phyloP scores from a whole-genome alignment of 2,329 filamentous ascomycete genomes.

The Talaromyces sp. region DNA sequence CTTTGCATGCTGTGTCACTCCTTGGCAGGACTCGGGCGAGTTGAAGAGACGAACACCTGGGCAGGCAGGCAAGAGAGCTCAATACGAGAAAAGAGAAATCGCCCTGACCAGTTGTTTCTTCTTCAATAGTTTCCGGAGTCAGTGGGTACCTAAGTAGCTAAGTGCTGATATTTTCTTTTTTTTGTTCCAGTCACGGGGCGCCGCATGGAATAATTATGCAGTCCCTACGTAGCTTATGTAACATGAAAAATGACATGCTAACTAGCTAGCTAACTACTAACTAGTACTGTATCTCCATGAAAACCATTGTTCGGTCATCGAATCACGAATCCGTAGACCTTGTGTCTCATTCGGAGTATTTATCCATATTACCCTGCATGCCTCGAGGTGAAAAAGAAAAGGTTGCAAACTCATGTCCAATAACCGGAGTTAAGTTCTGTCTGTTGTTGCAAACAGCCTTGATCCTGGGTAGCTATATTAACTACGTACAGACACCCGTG shows the following conservation, averaged over 20 bases:
- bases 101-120: background rate
- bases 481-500: background rate
- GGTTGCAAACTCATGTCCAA: background rate
- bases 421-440: background rate
- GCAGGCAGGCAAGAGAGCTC: background rate
- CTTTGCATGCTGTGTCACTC: background rate
- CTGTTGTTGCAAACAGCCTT: background rate
- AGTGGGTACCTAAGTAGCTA: background rate
- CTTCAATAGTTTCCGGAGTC: background rate
- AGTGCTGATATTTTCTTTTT: background rate
- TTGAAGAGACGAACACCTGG: background rate
- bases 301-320: background rate
- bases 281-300: too few relatives aligned
- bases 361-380: background rate
- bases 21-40: constrained; percentile 2
- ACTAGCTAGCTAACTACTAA: too few relatives aligned
- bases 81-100: background rate
- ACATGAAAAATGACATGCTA: background rate
- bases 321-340: background rate
- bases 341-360: background rate
- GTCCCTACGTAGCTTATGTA: background rate
- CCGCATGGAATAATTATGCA: background rate
- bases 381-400: background rate
- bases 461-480: background rate
- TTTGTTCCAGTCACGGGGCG: background rate